phyloP scores from a whole-genome alignment of 75 land plant species.

The Sequoiadendron giganteum region DNA sequence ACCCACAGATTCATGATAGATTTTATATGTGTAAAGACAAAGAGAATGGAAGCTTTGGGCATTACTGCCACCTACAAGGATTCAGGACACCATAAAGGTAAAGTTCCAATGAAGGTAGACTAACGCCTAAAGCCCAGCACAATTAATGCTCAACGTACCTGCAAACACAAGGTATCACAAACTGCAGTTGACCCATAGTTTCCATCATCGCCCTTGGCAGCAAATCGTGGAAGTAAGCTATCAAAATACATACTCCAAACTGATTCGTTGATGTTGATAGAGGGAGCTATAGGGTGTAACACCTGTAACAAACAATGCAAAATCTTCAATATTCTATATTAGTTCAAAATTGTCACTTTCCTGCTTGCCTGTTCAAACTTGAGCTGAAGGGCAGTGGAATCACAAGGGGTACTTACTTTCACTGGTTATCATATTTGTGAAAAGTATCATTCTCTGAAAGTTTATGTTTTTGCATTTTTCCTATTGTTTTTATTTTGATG shows the following conservation, averaged over 20 bases:
- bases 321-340: not conserved
- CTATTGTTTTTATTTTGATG: not conserved
- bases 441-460: not conserved
- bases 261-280: constrained; percentile 71
- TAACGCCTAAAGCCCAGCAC: not conserved
- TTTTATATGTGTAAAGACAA: not conserved
- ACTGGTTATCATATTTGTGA: not conserved
- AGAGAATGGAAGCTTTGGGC: not conserved
- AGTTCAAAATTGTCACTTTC: not conserved
- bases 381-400: not conserved
- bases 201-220: constrained; percentile 76
- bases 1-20: not conserved
- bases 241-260: constrained; percentile 82
- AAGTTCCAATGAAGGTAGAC: not conserved
- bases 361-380: not conserved
- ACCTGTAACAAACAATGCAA: constrained; percentile 43
- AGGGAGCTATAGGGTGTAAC: constrained; percentile 64
- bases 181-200: constrained; percentile 93
- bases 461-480: not conserved
- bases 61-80: not conserved
- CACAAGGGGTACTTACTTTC: not conserved
- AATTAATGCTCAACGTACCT: constrained; percentile 43
- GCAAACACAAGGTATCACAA: constrained; percentile 89
- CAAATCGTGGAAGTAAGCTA: constrained; percentile 71
- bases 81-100: not conserved